phyloP scores from a whole-genome alignment of 768 basidiomycete genomes.

The Mycena pura region DNA sequence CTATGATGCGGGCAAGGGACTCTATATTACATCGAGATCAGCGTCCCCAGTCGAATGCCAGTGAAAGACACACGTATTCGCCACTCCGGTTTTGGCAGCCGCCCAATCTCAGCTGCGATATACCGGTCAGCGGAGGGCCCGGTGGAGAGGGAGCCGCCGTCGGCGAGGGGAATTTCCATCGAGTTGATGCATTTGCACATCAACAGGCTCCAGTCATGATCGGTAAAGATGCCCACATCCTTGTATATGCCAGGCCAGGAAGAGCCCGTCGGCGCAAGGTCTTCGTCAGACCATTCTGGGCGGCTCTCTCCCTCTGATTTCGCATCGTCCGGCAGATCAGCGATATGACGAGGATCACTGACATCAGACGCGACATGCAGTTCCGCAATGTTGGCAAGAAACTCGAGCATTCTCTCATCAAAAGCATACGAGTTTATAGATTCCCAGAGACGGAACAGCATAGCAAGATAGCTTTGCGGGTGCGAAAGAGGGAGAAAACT shows the following conservation, averaged over 20 bases:
- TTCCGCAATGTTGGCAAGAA: slow-evolving; percentile 78
- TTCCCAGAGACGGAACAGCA: slow-evolving; percentile 88
- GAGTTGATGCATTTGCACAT: slow-evolving; percentile 90
- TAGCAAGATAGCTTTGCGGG: slow-evolving; percentile 82
- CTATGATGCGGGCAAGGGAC: slow-evolving; percentile 83
- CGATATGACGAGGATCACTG: slow-evolving; percentile 75
- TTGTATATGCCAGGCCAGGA: slow-evolving; percentile 80
- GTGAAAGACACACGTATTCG: slow-evolving; percentile 54
- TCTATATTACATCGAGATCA: slow-evolving; percentile 46
- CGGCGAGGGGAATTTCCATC: slow-evolving; percentile 80
- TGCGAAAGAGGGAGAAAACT: slow-evolving; percentile 87
- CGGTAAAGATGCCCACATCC: slow-evolving; percentile 87
- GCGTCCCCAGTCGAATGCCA: slow-evolving; percentile 7
- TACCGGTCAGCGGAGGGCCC: slow-evolving; percentile 78
- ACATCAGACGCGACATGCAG: slow-evolving; percentile 80
- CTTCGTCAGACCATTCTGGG: slow-evolving; percentile 57
- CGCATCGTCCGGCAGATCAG: slow-evolving; percentile 74
- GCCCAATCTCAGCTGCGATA: slow-evolving; percentile 74
- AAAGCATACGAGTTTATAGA: slow-evolving; percentile 88
- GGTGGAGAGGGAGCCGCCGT: slow-evolving; percentile 76
- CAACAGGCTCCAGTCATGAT: slow-evolving; percentile 82
- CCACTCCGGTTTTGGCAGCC: slow-evolving; percentile 77
- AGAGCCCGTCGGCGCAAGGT: slow-evolving; percentile 43
- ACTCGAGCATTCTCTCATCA: slow-evolving; percentile 89
- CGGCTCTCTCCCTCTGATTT: slow-evolving; percentile 66